These are phyloP conservation scores for Leccinum pachyderme DNA, from an alignment of 1,284 basidiomycete species.

Conservation along the genomic window DNA sequence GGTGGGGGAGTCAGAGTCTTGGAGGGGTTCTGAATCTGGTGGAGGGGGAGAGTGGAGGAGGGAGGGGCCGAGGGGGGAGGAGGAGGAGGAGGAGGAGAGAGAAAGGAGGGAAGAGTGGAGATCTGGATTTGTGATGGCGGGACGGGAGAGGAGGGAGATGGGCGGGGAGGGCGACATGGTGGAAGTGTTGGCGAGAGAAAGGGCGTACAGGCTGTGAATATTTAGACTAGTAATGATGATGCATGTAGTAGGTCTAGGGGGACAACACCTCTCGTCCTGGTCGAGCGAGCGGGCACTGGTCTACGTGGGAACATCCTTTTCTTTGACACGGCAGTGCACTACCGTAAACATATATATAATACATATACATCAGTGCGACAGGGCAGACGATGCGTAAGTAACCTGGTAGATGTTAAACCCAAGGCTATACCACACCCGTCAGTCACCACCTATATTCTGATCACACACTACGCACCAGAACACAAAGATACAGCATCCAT, in stretches of 20 bases:
- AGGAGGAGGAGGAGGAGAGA: slow-evolving; percentile 1
- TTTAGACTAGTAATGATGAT: slow-evolving; percentile 20
- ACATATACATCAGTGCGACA: slow-evolving; percentile 14
- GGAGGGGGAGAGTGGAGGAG: slow-evolving; percentile 16
- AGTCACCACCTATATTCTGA: slow-evolving; percentile 4
- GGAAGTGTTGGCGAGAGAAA: background rate
- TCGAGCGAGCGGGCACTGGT: background rate
- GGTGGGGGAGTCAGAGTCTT: slow-evolving; percentile 25
- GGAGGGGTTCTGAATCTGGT: slow-evolving; percentile 32
- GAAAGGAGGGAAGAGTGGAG: slow-evolving; percentile 5
- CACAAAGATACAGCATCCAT: slow-evolving; percentile 80
- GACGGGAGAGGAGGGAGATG: slow-evolving; percentile 7
- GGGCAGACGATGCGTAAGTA: slow-evolving; percentile 32
- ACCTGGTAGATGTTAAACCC: slow-evolving; percentile 75
- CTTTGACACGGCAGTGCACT: slow-evolving; percentile 17
- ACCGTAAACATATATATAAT: slow-evolving; percentile 3
- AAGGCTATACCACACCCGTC: slow-evolving; percentile 44
- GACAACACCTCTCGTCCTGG: background rate
- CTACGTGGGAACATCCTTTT: slow-evolving; percentile 26
- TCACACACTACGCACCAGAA: slow-evolving; percentile 68
- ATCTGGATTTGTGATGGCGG: slow-evolving; percentile 14
- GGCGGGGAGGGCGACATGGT: slow-evolving; percentile 15
- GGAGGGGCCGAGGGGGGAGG: background rate
- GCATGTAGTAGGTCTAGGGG: slow-evolving; percentile 32
- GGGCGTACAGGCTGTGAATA: slow-evolving; percentile 4